A percentile compares a stretch with the other conserved stretches of the same genome.
Evolutionary conservation across 1,139 yeast genomes (phyloP).

Genomic region (Geotrichum reessii): DNA sequence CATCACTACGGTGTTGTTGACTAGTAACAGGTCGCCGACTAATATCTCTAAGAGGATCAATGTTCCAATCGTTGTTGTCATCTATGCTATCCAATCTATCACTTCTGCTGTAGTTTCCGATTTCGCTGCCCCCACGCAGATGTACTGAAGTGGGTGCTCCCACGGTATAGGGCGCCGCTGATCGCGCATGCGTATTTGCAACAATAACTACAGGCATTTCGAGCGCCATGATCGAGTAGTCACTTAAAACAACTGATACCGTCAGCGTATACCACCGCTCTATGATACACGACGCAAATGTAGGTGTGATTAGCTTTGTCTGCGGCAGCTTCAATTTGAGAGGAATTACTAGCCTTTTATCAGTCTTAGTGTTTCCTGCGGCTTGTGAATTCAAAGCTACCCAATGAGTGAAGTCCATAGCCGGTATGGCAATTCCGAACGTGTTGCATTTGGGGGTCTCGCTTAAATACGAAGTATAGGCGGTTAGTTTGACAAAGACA

Average conservation of each 20-base stretch:
- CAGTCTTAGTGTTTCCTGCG: background rate
- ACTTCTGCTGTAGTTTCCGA: background rate
- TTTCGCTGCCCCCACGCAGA: background rate
- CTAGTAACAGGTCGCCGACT: too few relatives aligned
- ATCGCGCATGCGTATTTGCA: background rate
- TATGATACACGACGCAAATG: constrained; percentile 4
- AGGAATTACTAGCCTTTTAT: background rate
- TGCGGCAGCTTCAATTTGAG: background rate
- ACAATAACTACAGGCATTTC: constrained; percentile 1
- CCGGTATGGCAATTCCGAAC: background rate
- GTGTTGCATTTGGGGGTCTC: background rate
- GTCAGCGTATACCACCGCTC: constrained; percentile 3
- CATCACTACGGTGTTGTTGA: too few relatives aligned
- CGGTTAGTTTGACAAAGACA: background rate
- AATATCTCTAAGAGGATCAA: too few relatives aligned
- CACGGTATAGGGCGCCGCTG: background rate
- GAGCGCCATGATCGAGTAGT: background rate
- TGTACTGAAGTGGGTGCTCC: background rate
- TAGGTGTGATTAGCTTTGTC: background rate
- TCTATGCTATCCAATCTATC: background rate
- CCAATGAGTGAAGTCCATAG: background rate
- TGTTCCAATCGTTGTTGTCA: too few relatives aligned
- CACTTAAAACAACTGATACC: background rate
- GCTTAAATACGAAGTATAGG: background rate
- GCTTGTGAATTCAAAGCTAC: background rate